These are phyloP conservation scores for Chaetoscypha palmicola DNA, from an alignment of 2,329 filamentous ascomycete genomes.

Conservation along the genomic window DNA sequence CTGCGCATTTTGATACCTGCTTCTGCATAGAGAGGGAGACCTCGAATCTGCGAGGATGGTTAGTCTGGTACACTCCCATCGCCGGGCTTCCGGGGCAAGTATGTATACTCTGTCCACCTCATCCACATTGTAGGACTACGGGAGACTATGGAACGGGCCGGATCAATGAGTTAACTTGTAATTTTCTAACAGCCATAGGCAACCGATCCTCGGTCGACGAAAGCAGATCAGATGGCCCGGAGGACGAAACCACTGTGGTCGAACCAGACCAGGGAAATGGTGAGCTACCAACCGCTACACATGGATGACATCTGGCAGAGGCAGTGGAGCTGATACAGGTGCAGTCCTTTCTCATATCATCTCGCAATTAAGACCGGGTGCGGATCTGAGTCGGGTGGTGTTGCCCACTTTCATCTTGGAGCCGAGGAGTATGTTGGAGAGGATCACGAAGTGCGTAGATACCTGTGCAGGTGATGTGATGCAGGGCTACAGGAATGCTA, in stretches of 20 bases:
- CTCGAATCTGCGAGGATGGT: conserved; percentile 21
- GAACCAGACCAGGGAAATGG: conserved; percentile 93
- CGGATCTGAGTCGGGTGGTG: conserved; percentile 88
- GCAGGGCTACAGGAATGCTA: conserved; percentile 5
- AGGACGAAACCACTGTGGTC: conserved; percentile 73
- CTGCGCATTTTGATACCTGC: neutral
- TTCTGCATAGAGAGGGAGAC: neutral
- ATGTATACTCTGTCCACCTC: conserved; percentile 21
- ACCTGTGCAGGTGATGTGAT: neutral
- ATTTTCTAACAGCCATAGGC: conserved; percentile 29
- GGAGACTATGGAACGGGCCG: too few relatives aligned
- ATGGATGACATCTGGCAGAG: neutral
- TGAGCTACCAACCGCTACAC: conserved; percentile 45
- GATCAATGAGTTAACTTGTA: too few relatives aligned
- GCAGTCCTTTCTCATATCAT: conserved; percentile 94
- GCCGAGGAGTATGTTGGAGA: conserved; percentile 93
- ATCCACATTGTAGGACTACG: neutral
- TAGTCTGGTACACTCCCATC: conserved; percentile 38
- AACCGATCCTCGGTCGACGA: conserved; percentile 34
- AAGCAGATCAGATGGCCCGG: conserved; percentile 36
- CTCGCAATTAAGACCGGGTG: conserved; percentile 89
- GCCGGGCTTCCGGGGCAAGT: conserved; percentile 40
- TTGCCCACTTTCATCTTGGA: conserved; percentile 97
- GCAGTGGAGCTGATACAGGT: conserved; percentile 15
- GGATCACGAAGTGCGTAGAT: conserved; percentile 83